Evolutionary conservation across 176 grass and related monocot genomes (phyloP), one percentile per base, ranked within the genome.

Genomic region (Oryza meridionalis): DNA sequence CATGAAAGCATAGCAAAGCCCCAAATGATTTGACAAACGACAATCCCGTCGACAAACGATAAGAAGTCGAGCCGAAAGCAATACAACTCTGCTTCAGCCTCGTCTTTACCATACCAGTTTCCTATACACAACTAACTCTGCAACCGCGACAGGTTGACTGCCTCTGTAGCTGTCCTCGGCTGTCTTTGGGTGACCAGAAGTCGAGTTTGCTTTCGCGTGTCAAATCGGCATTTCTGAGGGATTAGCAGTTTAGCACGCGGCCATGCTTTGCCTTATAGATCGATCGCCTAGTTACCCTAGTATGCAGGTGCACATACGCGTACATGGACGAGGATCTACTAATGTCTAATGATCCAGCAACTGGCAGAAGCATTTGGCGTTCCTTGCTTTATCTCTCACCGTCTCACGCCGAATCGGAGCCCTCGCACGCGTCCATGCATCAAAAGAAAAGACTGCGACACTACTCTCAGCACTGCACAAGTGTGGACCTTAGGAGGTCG

Each of bases 161-260:
- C 21, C 58, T 19, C 16, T 55, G 16, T 22, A 61, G 58, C 3
- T 61, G 58, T 61, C n/a, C n/a, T 62, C n/a, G 21, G 9, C 7
- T 58, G 51, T 37, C 68, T 69, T 16, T 70, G 47, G 59, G 29
- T 5, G 80, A 83, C 75, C 75, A 70, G 69, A 87, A 63, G 47
- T 63, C 32, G 3, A 12, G 33, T 58, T 33, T 24, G 7, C 45
- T 79, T 68, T 62, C 29, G 5, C 46, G 24, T 27, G 74, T 90
- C 88, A 19, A 37, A 33, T 83, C 84, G 16, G 17, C 73, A 58
- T 58, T 1, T 24, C 21, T 62, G 58, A n/a, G 35, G 58, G 33
- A 29, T 47, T 3, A 22, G 11, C 0, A 37, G 33, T 22, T 47
- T 3, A 22, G 11, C 0, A 37, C 29, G 70, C 58, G 6, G 0